Evolutionary conservation across 106 monocot species (phyloP).

Genomic region (Dioscorea dumetorum): DNA sequence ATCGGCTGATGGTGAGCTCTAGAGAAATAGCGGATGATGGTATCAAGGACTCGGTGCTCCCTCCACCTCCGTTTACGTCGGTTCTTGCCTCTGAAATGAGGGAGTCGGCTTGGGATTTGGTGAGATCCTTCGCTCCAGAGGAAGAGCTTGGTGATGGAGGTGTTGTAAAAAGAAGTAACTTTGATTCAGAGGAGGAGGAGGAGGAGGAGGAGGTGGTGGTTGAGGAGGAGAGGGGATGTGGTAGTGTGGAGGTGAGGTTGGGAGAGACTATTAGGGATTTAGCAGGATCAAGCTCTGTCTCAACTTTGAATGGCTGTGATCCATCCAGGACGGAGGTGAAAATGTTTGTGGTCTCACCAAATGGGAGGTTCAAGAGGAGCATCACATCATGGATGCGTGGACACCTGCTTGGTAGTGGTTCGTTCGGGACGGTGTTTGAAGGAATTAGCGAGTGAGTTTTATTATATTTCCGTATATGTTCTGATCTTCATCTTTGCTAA

Average conservation of each 20-base stretch:
- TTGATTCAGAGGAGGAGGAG: neutral
- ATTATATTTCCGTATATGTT: neutral
- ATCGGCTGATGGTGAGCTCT: too few relatives aligned
- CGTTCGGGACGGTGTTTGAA: conserved; percentile 88
- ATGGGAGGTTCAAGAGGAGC: conserved; percentile 39
- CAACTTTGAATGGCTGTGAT: conserved; percentile 29
- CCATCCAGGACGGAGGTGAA: conserved; percentile 61
- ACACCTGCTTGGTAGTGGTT: conserved; percentile 66
- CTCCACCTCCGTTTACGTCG: conserved; percentile 32
- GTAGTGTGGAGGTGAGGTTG: conserved; percentile 16
- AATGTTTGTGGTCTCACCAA: conserved; percentile 33
- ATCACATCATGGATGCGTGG: conserved; percentile 69
- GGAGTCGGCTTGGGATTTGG: conserved; percentile 34
- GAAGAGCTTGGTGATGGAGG: neutral
- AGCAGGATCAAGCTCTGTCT: conserved; percentile 15
- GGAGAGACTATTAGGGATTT: conserved; percentile 27
- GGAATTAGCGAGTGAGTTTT: conserved; percentile 81
- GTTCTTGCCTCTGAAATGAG: conserved; percentile 6
- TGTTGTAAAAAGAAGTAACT: too few relatives aligned
- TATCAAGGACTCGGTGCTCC: conserved; percentile 36
- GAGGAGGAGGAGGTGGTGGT: neutral
- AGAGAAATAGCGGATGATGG: conserved; percentile 3
- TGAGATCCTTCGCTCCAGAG: conserved; percentile 26
- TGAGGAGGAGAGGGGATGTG: neutral
- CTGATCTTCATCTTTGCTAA: neutral